Base-by-base conservation (phyloP, 805 yeast genomes). In the Kodamaea lidongshanica region DNA sequence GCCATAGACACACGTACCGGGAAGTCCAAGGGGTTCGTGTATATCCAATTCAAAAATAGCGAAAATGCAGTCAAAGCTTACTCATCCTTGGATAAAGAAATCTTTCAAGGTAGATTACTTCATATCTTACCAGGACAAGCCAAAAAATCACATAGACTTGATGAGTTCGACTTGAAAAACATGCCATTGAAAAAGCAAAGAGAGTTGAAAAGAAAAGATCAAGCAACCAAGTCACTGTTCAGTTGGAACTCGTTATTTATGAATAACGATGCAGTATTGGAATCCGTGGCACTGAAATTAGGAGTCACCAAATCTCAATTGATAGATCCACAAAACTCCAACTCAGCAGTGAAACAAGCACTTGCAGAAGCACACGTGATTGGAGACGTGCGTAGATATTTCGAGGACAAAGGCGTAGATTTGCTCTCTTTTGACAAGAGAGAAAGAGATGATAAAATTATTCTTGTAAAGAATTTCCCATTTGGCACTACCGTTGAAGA, bases 361-460 rank as follows among this genome's bases (percentile, higher is more conserved):
- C 70, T 92, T 40, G 97, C 98, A 0, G 98, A 92, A 61, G 94
- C 96, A 2, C 92, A 87, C 49, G 95, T 88, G 11, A 79, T 92
- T 47, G 92, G 88, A 25, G 92, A 81, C 54, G 95, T 92, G 8
- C 74, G 95, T 48, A 74, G 75, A 44, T 92, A 77, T 57, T 92
- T 92, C 55, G 95, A 86, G 53, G 57, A 65, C 14, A 79, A 79
- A 50, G 94, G 95, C 19, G 84, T 92, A 24, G 96, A 89, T 61
- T 61, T 92, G 37, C 67, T 79, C 3, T 70, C 76, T 19, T 89
- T 92, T 50, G 61, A 60, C 28, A 65, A 67, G 38, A 68, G 62
- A 37, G 88, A 81, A 48, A 70, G 82, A 39, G 94, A 86, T 45
- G 96, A 89, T 52, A 71, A 68, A 34, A 69, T 88, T 3, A 75